Evolutionary conservation across 148 eudicot species (phyloP), one percentile per base, ranked within the genome.

Genomic region (Polygonum maritimum): DNA sequence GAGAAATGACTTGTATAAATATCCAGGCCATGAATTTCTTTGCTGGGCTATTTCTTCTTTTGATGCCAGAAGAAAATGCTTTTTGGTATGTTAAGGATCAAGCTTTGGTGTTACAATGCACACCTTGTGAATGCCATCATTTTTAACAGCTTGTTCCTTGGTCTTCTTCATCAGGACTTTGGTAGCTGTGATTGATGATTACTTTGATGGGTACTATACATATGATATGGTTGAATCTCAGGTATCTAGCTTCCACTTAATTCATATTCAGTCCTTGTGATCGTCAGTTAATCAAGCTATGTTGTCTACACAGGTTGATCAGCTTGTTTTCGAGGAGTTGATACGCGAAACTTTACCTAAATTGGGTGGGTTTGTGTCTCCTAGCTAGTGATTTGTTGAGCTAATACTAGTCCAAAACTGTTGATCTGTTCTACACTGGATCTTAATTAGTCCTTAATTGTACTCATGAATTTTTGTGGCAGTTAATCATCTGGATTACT

Each of bases 11-110:
- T 72, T 44, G 45, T 31, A 33, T 4, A 41, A 48, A 48, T 63
- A 16, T 87, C 77, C 95, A 95, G 98, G 97, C 92, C 52, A 95
- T 95, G 98, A 95, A 95, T 83, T 95, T 92, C 83, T 95, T 95
- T 83, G 98, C 96, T 62, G 98, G 97, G 74, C 71, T 95, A 73
- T 85, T 95, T 73, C 79, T 95, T 81, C 92, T 95, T 58, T 84
- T 95, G 89, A 95, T 95, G 98, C 97, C 98, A 0, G 98, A 95
- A 81, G 98, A 95, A 83, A 95, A 95, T 85, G 98, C 98, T 44
- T 95, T 95, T 80, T 95, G 98, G 98, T 95, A 84, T 74, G 92
- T 86, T 57, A 75, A 76, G 67, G 45, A 65, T 39, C 65, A 73
- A 2, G 51, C 31, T 74, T 40, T 70, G 26, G 21, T 57, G 45